Evolutionary conservation across 306 rosid species (phyloP), one percentile per base, ranked within the genome.

Genomic region (Vigna hirtella): DNA sequence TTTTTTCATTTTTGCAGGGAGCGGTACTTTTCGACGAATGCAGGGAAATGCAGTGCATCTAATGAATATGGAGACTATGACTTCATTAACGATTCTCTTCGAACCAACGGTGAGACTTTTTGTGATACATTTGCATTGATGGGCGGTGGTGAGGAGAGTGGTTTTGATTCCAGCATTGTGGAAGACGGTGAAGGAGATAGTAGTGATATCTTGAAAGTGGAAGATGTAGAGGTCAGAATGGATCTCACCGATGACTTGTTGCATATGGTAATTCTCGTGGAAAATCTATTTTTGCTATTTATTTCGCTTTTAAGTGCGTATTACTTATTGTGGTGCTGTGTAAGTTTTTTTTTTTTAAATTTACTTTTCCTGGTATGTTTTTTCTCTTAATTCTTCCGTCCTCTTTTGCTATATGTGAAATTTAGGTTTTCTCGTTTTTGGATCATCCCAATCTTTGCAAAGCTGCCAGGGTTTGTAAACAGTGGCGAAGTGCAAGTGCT

Each of bases 221-320:
- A 96, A 57, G 96, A 90, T 76, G 78, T 82, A 6, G 98, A 85
- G 79, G 83, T 87, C 85, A 90, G 96, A 78, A 93, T 96, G 98
- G 99, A 96, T 85, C 96, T 96, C 62, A 96, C 99, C 1, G 98
- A 96, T 79, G 98, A 96, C 72, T 87, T 96, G 66, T 74, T 96
- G 87, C 99, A 96, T 80, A 96, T 96, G 99, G 99, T 96, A 87
- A 67, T 74, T 48, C 34, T 3, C 0, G 6, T 17, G n/a, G 16
- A 50, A 83, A 73, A 49, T 7, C 50, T 49, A 65, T 34, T 36
- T 20, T 55, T 56, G 47, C 9, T 22, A 10, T 34, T 53, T 24
- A 4, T 79, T 63, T 32, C 48, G 53, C 57, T 72, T 62, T 80
- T 58, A 40, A 69, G 36, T 57, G 5, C 40, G 49, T 75, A 55